A percentile compares a stretch with the other conserved stretches of the same genome.
phyloP scores from a whole-genome alignment of 1,284 basidiomycete species.

The Austroboletus olivaceoglutinosus region DNA sequence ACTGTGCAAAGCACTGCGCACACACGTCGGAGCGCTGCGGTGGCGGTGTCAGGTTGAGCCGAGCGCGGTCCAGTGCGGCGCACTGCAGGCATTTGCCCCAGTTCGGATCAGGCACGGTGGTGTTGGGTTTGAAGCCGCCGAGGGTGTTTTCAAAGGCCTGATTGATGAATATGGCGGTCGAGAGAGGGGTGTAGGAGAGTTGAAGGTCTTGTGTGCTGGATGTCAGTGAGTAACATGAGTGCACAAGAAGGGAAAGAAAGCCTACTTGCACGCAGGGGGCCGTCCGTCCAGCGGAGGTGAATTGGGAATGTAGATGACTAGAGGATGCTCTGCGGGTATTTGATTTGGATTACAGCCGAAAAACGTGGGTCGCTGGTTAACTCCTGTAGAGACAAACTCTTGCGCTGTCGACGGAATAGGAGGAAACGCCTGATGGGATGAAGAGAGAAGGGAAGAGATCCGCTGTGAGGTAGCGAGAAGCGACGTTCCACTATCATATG shows the following conservation, averaged over 20 bases:
- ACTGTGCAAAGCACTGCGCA: constrained; percentile 32
- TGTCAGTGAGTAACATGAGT: constrained; percentile 2
- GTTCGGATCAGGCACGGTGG: constrained; percentile 33
- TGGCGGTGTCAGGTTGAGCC: constrained; percentile 19
- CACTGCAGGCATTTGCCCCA: constrained; percentile 45
- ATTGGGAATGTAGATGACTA: constrained; percentile 65
- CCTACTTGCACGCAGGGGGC: constrained; percentile 59
- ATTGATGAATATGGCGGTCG: constrained; percentile 50
- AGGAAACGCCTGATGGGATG: constrained; percentile 61
- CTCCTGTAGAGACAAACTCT: constrained; percentile 60
- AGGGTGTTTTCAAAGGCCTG: constrained; percentile 52
- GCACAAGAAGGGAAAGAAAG: background rate
- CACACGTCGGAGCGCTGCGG: constrained; percentile 27
- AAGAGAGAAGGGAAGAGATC: constrained; percentile 44
- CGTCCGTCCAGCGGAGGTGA: constrained; percentile 58
- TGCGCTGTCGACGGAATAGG: constrained; percentile 53
- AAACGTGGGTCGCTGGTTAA: constrained; percentile 70
- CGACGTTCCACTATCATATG: constrained; percentile 46
- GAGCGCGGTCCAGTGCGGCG: constrained; percentile 44
- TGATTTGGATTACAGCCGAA: constrained; percentile 69
- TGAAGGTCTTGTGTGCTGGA: constrained; percentile 45
- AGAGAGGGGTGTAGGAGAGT: constrained; percentile 47
- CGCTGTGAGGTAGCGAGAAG: constrained; percentile 42
- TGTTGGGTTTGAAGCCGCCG: constrained; percentile 55
- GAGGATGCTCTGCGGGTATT: constrained; percentile 50